These are phyloP conservation scores for Drechslera avenae DNA, from an alignment of 2,329 filamentous ascomycete genomes.

Conservation along the genomic window DNA sequence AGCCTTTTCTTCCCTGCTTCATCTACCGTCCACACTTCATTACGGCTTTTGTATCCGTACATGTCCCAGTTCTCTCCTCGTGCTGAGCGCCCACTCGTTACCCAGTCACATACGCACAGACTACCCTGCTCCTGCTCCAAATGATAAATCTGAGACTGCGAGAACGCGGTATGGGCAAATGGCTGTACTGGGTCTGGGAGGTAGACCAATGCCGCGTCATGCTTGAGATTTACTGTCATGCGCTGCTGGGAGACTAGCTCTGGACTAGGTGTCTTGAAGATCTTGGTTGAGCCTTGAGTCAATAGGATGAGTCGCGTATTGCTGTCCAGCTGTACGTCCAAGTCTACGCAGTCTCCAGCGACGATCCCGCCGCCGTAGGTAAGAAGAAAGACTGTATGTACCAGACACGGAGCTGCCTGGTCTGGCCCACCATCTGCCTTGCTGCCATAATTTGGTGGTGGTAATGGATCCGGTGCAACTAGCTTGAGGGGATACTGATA, in stretches of 20 bases:
- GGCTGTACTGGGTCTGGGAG: slow-evolving; percentile 94
- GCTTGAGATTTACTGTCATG: slow-evolving; percentile 55
- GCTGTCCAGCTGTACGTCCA: slow-evolving; percentile 69
- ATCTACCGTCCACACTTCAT: slow-evolving; percentile 75
- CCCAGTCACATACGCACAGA: slow-evolving; percentile 90
- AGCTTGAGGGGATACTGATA: slow-evolving; percentile 97
- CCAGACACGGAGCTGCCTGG: slow-evolving; percentile 54
- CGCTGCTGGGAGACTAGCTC: slow-evolving; percentile 54
- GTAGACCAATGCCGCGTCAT: slow-evolving; percentile 61
- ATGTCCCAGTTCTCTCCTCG: slow-evolving; percentile 90
- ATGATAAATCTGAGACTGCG: slow-evolving; percentile 80
- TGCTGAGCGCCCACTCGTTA: slow-evolving; percentile 83
- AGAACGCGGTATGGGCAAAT: slow-evolving; percentile 81
- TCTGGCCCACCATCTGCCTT: neutral
- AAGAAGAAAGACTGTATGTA: slow-evolving; percentile 81
- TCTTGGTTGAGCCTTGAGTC: slow-evolving; percentile 84
- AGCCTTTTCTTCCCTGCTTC: slow-evolving; percentile 59
- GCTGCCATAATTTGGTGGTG: slow-evolving; percentile 54
- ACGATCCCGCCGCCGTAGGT: slow-evolving; percentile 95
- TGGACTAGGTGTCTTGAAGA: slow-evolving; percentile 77
- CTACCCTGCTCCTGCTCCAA: slow-evolving; percentile 56
- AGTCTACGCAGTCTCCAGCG: slow-evolving; percentile 79
- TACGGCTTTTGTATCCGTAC: slow-evolving; percentile 76
- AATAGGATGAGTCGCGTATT: slow-evolving; percentile 67
- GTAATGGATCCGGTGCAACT: slow-evolving; percentile 75